These are phyloP conservation scores for Candida insectalens DNA, from an alignment of 805 yeast species.

Conservation along the genomic window DNA sequence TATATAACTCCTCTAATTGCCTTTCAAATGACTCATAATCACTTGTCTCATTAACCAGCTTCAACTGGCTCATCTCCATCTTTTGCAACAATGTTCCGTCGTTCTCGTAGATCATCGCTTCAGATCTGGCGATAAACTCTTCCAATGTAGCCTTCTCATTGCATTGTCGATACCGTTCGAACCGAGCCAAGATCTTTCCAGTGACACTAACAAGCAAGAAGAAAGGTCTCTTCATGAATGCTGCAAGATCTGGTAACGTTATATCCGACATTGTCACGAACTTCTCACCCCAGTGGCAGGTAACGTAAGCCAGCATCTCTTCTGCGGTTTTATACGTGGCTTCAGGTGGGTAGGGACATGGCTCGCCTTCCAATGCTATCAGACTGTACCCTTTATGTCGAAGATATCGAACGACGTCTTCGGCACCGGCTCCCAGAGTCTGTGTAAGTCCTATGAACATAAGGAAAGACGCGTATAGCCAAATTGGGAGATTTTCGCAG, in stretches of 20 bases:
- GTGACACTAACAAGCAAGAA: constrained; percentile 73
- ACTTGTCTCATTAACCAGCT: constrained; percentile 41
- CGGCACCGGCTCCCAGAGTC: constrained; percentile 53
- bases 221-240: constrained; percentile 64
- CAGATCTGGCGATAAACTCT: constrained; percentile 16
- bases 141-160: constrained; percentile 5
- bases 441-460: constrained; percentile 77
- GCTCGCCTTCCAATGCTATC: constrained; percentile 14
- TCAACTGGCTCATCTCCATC: constrained; percentile 40
- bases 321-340: constrained; percentile 16
- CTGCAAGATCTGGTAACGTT: constrained; percentile 31
- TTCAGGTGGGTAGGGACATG: neutral
- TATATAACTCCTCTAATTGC: constrained; percentile 30
- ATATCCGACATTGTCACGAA: constrained; percentile 47
- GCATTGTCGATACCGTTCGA: constrained; percentile 21
- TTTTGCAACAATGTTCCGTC: constrained; percentile 28
- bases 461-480: no score
- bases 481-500: no score
- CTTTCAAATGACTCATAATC: constrained; percentile 26
- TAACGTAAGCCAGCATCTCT: constrained; percentile 48
- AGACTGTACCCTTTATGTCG: constrained; percentile 35
- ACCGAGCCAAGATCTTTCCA: constrained; percentile 52
- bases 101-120: constrained; percentile 12
- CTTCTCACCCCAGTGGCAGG: constrained; percentile 54
- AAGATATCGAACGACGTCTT: constrained; percentile 49